These are phyloP conservation scores for Truncatella angustata DNA, from an alignment of 2,329 filamentous ascomycete species.

Conservation along the genomic window DNA sequence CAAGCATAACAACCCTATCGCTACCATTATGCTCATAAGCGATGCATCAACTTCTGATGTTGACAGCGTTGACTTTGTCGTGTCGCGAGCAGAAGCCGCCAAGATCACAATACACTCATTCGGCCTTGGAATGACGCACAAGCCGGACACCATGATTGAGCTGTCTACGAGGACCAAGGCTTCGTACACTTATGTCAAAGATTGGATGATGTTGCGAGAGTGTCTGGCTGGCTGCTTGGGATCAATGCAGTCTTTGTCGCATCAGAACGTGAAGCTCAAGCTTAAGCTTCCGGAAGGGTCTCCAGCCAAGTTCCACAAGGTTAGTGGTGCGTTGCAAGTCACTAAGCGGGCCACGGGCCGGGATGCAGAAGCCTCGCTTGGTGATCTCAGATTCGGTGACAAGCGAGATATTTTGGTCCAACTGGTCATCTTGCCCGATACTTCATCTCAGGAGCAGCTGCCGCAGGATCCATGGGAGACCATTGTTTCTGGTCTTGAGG, in stretches of 20 bases:
- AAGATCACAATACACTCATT: conserved; percentile 98
- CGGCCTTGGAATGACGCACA: conserved; percentile 92
- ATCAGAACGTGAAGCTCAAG: conserved; percentile 96
- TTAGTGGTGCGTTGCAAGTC: conserved; percentile 92
- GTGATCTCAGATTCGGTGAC: conserved; percentile 91
- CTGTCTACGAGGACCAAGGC: conserved; percentile 93
- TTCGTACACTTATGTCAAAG: conserved; percentile 96
- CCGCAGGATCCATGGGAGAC: conserved; percentile 97
- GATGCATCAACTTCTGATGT: conserved; percentile 93
- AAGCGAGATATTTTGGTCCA: conserved; percentile 93
- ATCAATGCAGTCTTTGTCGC: conserved; percentile 88
- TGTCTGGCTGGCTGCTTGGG: conserved; percentile 92
- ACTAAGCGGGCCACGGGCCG: conserved; percentile 94
- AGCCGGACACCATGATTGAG: conserved; percentile 98
- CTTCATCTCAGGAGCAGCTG: conserved; percentile 74
- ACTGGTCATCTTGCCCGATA: conserved; percentile 87
- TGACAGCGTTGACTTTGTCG: conserved; percentile 96
- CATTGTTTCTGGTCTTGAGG: conserved; percentile 92
- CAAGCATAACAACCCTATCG: conserved; percentile 92
- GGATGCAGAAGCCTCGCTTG: conserved; percentile 88
- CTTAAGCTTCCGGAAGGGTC: conserved; percentile 92
- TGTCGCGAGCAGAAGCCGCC: conserved; percentile 92
- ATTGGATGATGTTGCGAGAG: conserved; percentile 99
- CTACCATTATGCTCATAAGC: conserved; percentile 94
- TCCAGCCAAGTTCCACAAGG: conserved; percentile 97